Base-by-base conservation (phyloP, 805 yeast species). In the Torulaspora delbrueckii region DNA sequence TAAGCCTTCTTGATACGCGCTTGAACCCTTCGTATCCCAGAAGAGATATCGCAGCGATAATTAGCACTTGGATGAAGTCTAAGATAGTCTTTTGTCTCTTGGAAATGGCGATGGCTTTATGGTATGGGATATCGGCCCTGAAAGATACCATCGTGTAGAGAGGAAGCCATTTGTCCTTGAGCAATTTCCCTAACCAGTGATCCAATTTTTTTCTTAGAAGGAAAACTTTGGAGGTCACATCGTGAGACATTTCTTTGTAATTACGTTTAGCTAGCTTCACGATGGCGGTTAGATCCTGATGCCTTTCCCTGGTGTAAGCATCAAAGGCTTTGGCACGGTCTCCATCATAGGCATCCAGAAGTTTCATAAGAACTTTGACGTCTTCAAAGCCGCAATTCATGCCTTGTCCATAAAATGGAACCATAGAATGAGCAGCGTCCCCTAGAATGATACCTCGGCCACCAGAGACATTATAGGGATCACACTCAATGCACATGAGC, bases 341-440 rank as follows among this genome's bases (percentile, higher is more conserved):
- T 16, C 62, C 68, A 2, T 65, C 47, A 39, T 58, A 31, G 44
- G 63, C 53, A 26, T 74, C 75, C 38, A 75, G 37, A 22, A 82
- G 59, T 36, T 76, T 73, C 68, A 84, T 68, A 42, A 90, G 67
- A 1, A 82, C 78, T 46, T 81, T 70, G 18, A 90, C 90, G 56
- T 91, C 97, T 65, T 90, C 97, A 63, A 90, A 84, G 1, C 97
- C 97, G 61, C 96, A 86, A 64, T 90, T 90, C 91, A 90, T 84
- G 4, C 97, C 97, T 64, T 90, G 97, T 8, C 97, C 97, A 60
- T 89, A 90, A 64, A 90, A 90, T n/a, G 97, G 97, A 5, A 90
- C 97, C 96, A 89, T 90, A 24, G 93, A 80, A 67, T 90, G 97
- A 0, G 97, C 95, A 0, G 97, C 96, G 63, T 90, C 97, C 5